These are phyloP conservation scores for Linnemannia elongata DNA, from an alignment of 192 early-diverging fungal genomes.

Conservation along the genomic window DNA sequence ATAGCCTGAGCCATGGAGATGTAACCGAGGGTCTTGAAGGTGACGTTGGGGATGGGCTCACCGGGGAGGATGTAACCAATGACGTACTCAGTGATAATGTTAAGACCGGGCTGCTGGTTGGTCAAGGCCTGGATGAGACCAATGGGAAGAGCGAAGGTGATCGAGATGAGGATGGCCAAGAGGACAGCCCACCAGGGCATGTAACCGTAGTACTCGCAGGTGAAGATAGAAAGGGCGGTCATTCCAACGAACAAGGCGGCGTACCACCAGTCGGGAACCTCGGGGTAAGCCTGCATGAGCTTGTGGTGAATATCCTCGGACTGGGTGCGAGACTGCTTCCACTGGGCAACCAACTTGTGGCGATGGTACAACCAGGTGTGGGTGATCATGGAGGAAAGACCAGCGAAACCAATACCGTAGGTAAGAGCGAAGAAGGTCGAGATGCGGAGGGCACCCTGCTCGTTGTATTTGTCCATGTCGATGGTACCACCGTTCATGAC, in stretches of 20 bases:
- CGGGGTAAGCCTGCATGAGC: slow-evolving; percentile 74
- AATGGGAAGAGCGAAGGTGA: slow-evolving; percentile 63
- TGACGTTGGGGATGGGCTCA: slow-evolving; percentile 62
- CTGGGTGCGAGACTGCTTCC: slow-evolving; percentile 47
- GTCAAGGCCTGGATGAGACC: slow-evolving; percentile 70
- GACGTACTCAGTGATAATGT: slow-evolving; percentile 73
- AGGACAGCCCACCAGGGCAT: slow-evolving; percentile 66
- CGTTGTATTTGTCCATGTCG: slow-evolving; percentile 58
- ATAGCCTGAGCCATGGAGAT: slow-evolving; percentile 81
- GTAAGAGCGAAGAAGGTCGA: slow-evolving; percentile 64
- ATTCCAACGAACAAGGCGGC: slow-evolving; percentile 52
- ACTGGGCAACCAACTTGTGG: slow-evolving; percentile 62
- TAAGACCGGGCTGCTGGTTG: slow-evolving; percentile 63
- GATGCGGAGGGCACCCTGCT: slow-evolving; percentile 64
- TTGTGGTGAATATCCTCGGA: slow-evolving; percentile 69
- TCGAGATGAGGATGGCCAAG: slow-evolving; percentile 58
- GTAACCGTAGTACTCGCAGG: slow-evolving; percentile 40
- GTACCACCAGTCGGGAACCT: slow-evolving; percentile 72
- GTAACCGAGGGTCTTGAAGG: slow-evolving; percentile 71
- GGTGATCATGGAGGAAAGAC: slow-evolving; percentile 65
- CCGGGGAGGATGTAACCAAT: slow-evolving; percentile 70
- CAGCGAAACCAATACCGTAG: slow-evolving; percentile 68
- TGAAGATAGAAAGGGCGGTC: slow-evolving; percentile 50
- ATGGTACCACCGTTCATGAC: slow-evolving; percentile 54
- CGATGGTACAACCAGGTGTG: slow-evolving; percentile 76